These are phyloP conservation scores for Triticum aestivum DNA, from an alignment of 176 grass and related monocot species.

Conservation along the genomic window DNA sequence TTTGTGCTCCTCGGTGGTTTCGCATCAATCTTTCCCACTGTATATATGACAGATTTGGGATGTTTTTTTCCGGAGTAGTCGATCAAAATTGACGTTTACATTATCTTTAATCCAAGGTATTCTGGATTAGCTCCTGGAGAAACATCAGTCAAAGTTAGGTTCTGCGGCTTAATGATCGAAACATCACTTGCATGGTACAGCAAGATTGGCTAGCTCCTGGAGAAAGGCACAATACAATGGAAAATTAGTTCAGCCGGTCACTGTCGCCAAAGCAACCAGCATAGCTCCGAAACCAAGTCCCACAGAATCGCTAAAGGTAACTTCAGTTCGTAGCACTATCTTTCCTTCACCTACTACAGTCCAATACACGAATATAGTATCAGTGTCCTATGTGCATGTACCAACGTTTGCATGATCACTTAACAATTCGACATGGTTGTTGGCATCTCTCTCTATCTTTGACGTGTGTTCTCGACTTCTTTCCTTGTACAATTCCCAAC, in stretches of 20 bases:
- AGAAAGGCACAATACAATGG: neutral
- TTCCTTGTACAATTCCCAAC: constrained; percentile 13
- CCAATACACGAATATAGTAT: neutral
- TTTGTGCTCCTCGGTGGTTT: too few species aligned
- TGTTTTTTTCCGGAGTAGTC: too few species aligned
- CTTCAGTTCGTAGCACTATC: constrained; percentile 1
- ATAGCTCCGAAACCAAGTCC: neutral
- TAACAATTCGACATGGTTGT: neutral
- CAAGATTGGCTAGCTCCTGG: neutral
- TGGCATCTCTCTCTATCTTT: neutral
- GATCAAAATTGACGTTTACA: too few species aligned
- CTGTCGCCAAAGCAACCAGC: neutral
- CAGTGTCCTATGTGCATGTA: neutral
- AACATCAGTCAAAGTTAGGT: neutral
- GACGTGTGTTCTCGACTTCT: constrained; percentile 2
- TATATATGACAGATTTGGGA: too few species aligned
- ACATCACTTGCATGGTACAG: constrained; percentile 4
- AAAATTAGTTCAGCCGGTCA: neutral
- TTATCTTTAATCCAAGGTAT: too few species aligned
- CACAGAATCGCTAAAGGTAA: neutral
- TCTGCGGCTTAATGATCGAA: neutral
- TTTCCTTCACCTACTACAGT: neutral
- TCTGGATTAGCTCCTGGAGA: neutral
- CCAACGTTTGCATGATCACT: constrained; percentile 19
- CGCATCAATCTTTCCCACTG: too few species aligned